Evolutionary conservation across 106 monocot species (phyloP), one percentile per base, ranked within the genome.

Genomic region (Acorus gramineus): DNA sequence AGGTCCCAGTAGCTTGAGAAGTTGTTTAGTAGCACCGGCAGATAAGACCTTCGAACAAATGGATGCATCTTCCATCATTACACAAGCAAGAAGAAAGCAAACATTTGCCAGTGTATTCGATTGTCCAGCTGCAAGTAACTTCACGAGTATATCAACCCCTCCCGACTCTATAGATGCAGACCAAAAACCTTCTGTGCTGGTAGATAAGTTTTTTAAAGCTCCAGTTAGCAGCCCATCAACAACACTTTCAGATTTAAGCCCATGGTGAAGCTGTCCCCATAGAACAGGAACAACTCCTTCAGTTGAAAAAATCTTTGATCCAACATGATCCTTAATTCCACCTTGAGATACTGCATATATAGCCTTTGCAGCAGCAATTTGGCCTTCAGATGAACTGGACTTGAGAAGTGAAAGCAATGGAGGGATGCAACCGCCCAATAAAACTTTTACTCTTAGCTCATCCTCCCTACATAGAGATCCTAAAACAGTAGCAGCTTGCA

Each of bases 241-340:
- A 69, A 76, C 50, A 71, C 75, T 77, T 71, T 67, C 98, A 76
- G 61, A 78, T 71, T 81, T 81, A 9, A 80, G 71, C 56, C 79
- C 78, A 68, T 64, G 78, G 71, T 88, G 78, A 7, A 99, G 77
- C 46, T 92, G 85, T 44, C 72, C 79, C 98, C 98, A 99, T 10
- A 99, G 62, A 70, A 75, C 89, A 73, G 92, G 86, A 9, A 99
- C 98, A 73, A 92, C 98, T 11, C 85, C 83, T 74, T 99, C 98
- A 60, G 98, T 99, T 44, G 98, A 85, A 76, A 99, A 99, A 9
- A 99, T 92, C 71, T 99, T 99, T 69, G 98, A 92, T 7, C 98
- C 98, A 55, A 99, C 98, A 85, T 92, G 83, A 68, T 99, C 98
- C 73, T 67, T 84, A 11, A 77, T 71, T 7, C 92, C 88, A 46